Base-by-base conservation (phyloP, 2,329 filamentous ascomycete species). In the Pyricularia sp. region DNA sequence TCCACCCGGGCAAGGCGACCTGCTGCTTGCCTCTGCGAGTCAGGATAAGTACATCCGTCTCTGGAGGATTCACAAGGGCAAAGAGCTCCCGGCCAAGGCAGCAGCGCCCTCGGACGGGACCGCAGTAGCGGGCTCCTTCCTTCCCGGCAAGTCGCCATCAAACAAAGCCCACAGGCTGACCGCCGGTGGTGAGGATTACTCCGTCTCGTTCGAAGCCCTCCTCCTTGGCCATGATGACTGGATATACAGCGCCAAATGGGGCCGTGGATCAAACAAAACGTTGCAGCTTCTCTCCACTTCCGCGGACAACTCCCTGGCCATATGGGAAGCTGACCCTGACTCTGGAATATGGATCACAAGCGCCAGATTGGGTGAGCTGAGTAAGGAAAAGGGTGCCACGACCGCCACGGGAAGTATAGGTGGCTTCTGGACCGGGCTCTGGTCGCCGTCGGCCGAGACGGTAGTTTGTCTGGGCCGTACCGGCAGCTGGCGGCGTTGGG, bases 21-120 rank as follows among this genome's bases (percentile, higher is more conserved):
- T 97, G 4, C 80, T 98, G 26, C 85, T 99, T 25, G 93, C 94
- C 0, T 98, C 94, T 12, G 94, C 94, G 26, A 98, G 94, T 76
- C 95, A 99, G 78, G 95, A 99, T 79, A 97, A 97, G 80, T 99
- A 98, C 75, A 90, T 98, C 70, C 91, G 95, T 59, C 85, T 99
- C 50, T 99, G 95, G 95, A 88, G 94, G 69, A 81, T 99, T 50
- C 91, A 92, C 72, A 82, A 86, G 71, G 92, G 92, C 42, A 85
- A 85, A 70, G 86, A 89, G 42, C 79, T 91, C 1, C 88, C 89
- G 1, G 80, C 83, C 0, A 81, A 85, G 66, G 85, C 84, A 58
- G 81, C 84, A 1, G 80, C 79, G 28, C 82, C 86, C 5, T 80
- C 82, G 12, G 65, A 65, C 1, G 88, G 91, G 70, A 84, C 87